Evolutionary conservation across 306 rosid genomes (phyloP).

Genomic region (Amphicarpaea edgeworthii): DNA sequence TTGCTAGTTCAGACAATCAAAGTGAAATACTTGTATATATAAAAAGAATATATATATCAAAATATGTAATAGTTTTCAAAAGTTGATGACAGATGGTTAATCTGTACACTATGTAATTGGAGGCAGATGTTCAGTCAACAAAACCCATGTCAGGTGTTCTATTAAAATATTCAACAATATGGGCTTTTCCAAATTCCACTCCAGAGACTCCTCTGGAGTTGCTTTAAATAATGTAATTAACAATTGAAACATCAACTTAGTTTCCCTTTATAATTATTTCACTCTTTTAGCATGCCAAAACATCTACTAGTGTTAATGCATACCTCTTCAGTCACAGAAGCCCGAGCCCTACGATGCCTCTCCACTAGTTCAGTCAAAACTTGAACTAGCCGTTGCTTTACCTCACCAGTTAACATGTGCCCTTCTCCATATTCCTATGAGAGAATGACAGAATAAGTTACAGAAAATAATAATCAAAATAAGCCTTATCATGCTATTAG

Average conservation of each 20-base stretch:
- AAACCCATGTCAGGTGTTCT: slow-evolving; percentile 1
- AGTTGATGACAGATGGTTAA: background rate
- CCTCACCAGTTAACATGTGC: slow-evolving; percentile 94
- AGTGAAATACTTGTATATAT: background rate
- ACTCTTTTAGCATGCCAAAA: background rate
- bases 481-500: slow-evolving; percentile 7
- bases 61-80: slow-evolving; percentile 10
- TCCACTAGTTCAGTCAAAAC: slow-evolving; percentile 85
- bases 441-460: slow-evolving; percentile 27
- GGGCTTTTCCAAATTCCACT: background rate
- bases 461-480: slow-evolving; percentile 19
- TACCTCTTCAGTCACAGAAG: slow-evolving; percentile 93
- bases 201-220: too few species aligned
- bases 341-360: slow-evolving; percentile 86
- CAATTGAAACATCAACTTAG: background rate
- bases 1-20: slow-evolving; percentile 6
- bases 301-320: slow-evolving; percentile 42
- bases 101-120: background rate
- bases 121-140: background rate
- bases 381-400: slow-evolving; percentile 73
- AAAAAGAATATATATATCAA: too few species aligned
- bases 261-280: background rate
- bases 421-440: slow-evolving; percentile 87
- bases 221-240: background rate
- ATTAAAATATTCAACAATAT: background rate